Evolutionary conservation across 2,329 filamentous ascomycete species (phyloP).

Genomic region (Thielaviopsis euricoi): DNA sequence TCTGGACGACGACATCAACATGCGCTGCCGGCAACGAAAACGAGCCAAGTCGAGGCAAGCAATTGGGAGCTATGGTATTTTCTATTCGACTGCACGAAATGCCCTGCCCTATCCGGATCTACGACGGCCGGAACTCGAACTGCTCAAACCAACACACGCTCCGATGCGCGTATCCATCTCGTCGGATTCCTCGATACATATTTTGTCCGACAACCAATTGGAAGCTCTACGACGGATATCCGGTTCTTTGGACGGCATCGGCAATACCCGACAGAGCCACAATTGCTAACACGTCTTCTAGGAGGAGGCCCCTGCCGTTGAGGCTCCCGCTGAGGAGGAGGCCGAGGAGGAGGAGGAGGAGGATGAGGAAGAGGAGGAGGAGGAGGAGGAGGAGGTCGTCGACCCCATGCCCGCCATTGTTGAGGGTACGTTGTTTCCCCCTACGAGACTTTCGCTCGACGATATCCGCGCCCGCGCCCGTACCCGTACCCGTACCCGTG

Average conservation of each 20-base stretch:
- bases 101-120: background rate
- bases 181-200: background rate
- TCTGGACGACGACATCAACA: background rate
- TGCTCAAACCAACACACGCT: background rate
- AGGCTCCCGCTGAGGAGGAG: conserved; percentile 20
- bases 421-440: conserved; percentile 55
- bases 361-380: conserved; percentile 52
- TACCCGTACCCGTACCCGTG: background rate
- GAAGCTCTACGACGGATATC: background rate
- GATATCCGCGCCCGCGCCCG: background rate
- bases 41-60: background rate
- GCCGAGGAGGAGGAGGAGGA: conserved; percentile 37
- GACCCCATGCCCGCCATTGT: conserved; percentile 80
- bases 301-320: conserved; percentile 16
- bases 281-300: conserved; percentile 19
- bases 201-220: background rate
- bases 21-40: background rate
- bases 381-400: conserved; percentile 67
- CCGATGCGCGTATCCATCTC: background rate
- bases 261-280: background rate
- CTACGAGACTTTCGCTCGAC: conserved; percentile 2
- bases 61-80: background rate
- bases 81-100: background rate
- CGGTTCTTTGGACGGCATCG: background rate
- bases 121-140: background rate